Base-by-base conservation (phyloP, 192 early-diverging fungal species). In the Spizellomyces sp. region DNA sequence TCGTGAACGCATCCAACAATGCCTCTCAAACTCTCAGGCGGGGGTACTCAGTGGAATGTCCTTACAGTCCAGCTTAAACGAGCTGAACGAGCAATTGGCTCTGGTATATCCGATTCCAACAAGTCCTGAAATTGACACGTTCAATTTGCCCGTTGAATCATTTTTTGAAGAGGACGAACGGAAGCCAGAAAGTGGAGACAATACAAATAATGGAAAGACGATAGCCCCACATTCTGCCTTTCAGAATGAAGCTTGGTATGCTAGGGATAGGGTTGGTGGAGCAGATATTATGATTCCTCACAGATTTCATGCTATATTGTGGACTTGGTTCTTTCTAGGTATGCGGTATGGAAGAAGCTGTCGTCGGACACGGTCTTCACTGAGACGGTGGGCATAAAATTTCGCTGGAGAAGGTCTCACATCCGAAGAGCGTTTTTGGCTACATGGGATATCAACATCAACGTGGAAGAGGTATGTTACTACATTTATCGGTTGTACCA, bases 391-490 rank as follows among this genome's bases (percentile, higher is more conserved):
- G 45, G 56, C 7, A 56, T 60, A 22, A 76, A 74, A 21, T 86
- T 87, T 61, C 64, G 83, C 27, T 87, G 85, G 85, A 77, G 79
- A 19, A 71, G 73, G 55, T 80, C 75, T 8, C 42, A 27, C 14
- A 77, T 80, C 27, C 59, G 80, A 2, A 73, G 42, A 7, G 64
- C 66, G 48, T 83, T 80, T 58, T 60, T 84, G 42, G 55, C 70
- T 6, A 68, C 78, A 22, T 62, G 81, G 8, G 74, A 70, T 46
- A 71, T 82, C 44, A 10, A 46, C 8, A 56, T 80, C 45, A 46
- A 50, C 43, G 48, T 45, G 9, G 78, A 80, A 50, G 71, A 81
- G 67, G 67, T 77, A 59, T 15, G 50, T 19, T 54, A 19, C 17
- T 36, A 36, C 27, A 36, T 36, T 36, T 36, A 0, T 36, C 27